These are phyloP conservation scores for Stagonosporopsis tanaceti DNA, from an alignment of 2,329 filamentous ascomycete species.

Conservation along the genomic window DNA sequence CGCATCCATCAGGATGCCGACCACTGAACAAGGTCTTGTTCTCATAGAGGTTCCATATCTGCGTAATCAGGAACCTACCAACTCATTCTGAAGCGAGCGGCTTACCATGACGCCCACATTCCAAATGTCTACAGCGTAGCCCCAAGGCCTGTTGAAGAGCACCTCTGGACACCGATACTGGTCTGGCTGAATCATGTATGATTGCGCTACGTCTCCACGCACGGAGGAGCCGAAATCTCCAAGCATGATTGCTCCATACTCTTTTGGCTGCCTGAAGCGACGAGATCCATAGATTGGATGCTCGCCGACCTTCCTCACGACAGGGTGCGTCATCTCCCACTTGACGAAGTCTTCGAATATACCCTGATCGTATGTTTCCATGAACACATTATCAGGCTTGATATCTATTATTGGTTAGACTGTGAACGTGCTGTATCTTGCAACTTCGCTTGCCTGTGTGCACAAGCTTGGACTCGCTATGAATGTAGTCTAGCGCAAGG, in stretches of 20 bases:
- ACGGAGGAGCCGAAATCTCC: constrained; percentile 36
- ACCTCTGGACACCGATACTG: constrained; percentile 51
- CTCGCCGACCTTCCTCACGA: constrained; percentile 48
- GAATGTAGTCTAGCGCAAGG: constrained; percentile 53
- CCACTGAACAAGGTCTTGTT: constrained; percentile 41
- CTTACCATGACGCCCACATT: constrained; percentile 48
- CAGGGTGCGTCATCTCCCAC: constrained; percentile 48
- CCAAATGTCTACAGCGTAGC: constrained; percentile 51
- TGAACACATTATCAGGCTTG: constrained; percentile 54
- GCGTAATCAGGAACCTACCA: background rate
- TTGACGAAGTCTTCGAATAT: constrained; percentile 48
- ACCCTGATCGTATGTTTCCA: constrained; percentile 45
- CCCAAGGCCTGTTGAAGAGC: constrained; percentile 48
- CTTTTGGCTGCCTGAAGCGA: constrained; percentile 42
- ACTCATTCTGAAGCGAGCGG: background rate
- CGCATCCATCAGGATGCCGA: constrained; percentile 24
- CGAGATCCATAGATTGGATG: constrained; percentile 49
- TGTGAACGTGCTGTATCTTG: background rate
- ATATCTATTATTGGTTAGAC: constrained; percentile 45
- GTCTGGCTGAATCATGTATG: constrained; percentile 45
- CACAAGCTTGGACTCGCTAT: constrained; percentile 54
- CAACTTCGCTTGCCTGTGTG: constrained; percentile 50
- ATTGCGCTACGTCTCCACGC: constrained; percentile 24
- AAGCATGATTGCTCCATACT: constrained; percentile 45
- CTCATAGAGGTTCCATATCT: constrained; percentile 52